phyloP scores from a whole-genome alignment of 306 rosid genomes.

The Canavalia gladiata region DNA sequence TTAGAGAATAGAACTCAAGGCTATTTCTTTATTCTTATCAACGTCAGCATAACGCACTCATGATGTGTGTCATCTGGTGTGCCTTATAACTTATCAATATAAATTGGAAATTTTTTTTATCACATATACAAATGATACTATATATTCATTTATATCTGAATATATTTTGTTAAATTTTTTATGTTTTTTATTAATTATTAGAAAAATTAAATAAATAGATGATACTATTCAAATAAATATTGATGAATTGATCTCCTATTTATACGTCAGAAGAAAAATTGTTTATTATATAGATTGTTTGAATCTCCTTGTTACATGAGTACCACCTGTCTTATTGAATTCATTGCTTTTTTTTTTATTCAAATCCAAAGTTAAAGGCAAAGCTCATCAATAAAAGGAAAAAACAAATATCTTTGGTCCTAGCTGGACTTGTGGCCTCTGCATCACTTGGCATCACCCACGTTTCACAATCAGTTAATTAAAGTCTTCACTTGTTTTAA shows the following conservation, averaged over 20 bases:
- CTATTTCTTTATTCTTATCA: constrained; percentile 27
- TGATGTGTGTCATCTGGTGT: constrained; percentile 53
- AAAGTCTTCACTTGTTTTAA: constrained; percentile 19
- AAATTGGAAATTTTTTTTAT: too few relatives aligned
- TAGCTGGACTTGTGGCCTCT: constrained; percentile 13
- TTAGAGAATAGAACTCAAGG: constrained; percentile 42
- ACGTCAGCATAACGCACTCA: constrained; percentile 73
- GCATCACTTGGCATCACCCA: constrained; percentile 23
- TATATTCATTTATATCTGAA: too few relatives aligned
- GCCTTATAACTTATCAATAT: too few relatives aligned
- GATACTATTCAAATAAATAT: too few relatives aligned
- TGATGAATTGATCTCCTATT: too few relatives aligned
- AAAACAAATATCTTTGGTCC: constrained; percentile 24
- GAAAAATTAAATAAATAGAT: too few relatives aligned
- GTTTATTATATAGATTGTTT: neutral
- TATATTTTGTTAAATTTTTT: too few relatives aligned
- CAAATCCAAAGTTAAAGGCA: neutral
- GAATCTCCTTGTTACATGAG: constrained; percentile 41
- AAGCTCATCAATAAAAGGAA: neutral
- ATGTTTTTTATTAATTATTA: too few relatives aligned
- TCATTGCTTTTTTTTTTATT: neutral
- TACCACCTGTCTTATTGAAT: constrained; percentile 35
- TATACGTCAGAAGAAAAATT: too few relatives aligned
- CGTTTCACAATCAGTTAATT: constrained; percentile 22
- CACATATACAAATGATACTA: too few relatives aligned